phyloP scores from a whole-genome alignment of 1,284 basidiomycete genomes.

The Boletus mariae region DNA sequence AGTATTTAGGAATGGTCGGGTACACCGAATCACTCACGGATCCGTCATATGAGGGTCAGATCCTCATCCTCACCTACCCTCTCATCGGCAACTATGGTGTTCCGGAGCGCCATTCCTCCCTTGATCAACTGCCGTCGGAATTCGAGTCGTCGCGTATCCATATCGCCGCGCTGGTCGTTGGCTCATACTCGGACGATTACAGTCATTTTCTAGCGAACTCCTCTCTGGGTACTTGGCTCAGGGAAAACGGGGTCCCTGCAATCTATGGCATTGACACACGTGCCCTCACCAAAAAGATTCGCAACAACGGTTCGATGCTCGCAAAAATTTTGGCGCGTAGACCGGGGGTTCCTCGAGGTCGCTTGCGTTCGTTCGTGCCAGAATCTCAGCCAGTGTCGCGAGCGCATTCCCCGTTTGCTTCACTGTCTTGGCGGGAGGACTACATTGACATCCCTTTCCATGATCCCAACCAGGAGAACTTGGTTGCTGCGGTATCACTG shows the following conservation, averaged over 20 bases:
- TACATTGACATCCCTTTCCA: slow-evolving; percentile 81
- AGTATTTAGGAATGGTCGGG: slow-evolving; percentile 87
- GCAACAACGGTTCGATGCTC: slow-evolving; percentile 92
- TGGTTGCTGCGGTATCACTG: slow-evolving; percentile 89
- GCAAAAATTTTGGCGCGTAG: slow-evolving; percentile 74
- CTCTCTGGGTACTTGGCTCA: slow-evolving; percentile 89
- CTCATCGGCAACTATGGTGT: slow-evolving; percentile 98
- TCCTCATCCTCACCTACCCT: slow-evolving; percentile 96
- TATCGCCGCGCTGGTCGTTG: slow-evolving; percentile 87
- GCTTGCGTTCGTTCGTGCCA: slow-evolving; percentile 31
- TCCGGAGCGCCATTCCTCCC: slow-evolving; percentile 63
- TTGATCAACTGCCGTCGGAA: slow-evolving; percentile 66
- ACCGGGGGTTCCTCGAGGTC: slow-evolving; percentile 38
- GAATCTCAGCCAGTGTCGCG: slow-evolving; percentile 46
- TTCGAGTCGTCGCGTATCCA: slow-evolving; percentile 98
- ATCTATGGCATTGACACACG: slow-evolving; percentile 97
- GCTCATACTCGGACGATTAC: slow-evolving; percentile 92
- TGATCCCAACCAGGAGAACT: slow-evolving; percentile 88
- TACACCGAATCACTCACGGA: slow-evolving; percentile 99
- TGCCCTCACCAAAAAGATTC: slow-evolving; percentile 93
- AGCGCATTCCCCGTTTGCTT: slow-evolving; percentile 50
- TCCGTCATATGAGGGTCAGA: slow-evolving; percentile 98
- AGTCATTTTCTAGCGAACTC: slow-evolving; percentile 93
- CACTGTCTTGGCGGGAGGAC: slow-evolving; percentile 71
- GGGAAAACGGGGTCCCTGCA: slow-evolving; percentile 93